Conservation (phyloP, 2,329 filamentous ascomycete species). For the Sporothrix luriei region DNA sequence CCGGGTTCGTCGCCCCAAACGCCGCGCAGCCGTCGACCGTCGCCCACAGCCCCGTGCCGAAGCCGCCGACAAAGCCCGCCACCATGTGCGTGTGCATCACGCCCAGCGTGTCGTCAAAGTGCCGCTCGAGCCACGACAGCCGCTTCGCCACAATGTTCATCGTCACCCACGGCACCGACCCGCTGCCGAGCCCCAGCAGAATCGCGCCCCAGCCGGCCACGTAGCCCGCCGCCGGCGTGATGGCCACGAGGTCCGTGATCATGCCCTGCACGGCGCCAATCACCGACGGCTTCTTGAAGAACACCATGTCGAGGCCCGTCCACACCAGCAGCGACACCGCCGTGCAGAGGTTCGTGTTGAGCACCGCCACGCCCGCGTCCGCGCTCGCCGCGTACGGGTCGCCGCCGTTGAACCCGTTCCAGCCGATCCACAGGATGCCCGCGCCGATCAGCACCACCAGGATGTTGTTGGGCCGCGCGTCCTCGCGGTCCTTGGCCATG, state of each 20-base stretch:
- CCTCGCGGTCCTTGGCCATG: slow-evolving; percentile 48
- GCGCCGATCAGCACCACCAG: slow-evolving; percentile 50
- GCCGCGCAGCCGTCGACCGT: slow-evolving; percentile 51
- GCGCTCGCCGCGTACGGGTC: slow-evolving; percentile 55
- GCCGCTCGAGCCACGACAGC: slow-evolving; percentile 36
- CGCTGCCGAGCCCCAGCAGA: slow-evolving; percentile 50
- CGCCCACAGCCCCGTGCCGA: slow-evolving; percentile 51
- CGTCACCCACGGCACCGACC: slow-evolving; percentile 51
- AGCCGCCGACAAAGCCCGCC: slow-evolving; percentile 51
- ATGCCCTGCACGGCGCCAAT: slow-evolving; percentile 55
- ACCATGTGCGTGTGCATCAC: slow-evolving; percentile 49
- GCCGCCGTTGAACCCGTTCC: slow-evolving; percentile 58
- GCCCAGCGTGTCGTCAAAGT: slow-evolving; percentile 40
- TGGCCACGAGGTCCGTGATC: slow-evolving; percentile 56
- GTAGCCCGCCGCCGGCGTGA: slow-evolving; percentile 55
- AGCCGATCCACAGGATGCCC: slow-evolving; percentile 56
- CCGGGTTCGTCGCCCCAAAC: slow-evolving; percentile 50
- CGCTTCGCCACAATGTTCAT: slow-evolving; percentile 54
- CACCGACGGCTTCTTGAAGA: slow-evolving; percentile 53
- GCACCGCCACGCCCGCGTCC: slow-evolving; percentile 54
- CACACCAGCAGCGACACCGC: slow-evolving; percentile 52
- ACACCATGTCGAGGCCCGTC: slow-evolving; percentile 51
- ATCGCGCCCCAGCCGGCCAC: slow-evolving; percentile 56
- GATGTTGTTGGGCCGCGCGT: slow-evolving; percentile 53
- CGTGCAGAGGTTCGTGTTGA: slow-evolving; percentile 55